Percentiles rank a stretch among this genome's conserved stretches.
Conservation (phyloP, 1,139 yeast species). For the Geotrichum europaeum region DNA sequence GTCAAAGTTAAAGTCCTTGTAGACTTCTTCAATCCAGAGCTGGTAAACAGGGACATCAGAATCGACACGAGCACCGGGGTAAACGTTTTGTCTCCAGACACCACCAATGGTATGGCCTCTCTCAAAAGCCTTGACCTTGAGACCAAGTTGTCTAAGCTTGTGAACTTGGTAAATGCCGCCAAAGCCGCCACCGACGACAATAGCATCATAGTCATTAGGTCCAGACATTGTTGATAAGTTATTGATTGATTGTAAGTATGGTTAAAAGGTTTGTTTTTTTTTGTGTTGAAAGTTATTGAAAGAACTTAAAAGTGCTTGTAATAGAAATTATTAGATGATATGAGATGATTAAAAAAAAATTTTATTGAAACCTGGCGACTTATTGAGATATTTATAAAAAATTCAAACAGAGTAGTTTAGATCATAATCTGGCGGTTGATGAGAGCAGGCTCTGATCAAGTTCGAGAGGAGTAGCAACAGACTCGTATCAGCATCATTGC, state of each 20-base stretch:
- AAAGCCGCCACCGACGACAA: constrained; percentile 48
- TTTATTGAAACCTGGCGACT: not conserved
- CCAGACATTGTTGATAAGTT: constrained; percentile 12
- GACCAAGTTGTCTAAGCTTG: constrained; percentile 36
- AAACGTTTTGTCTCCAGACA: constrained; percentile 49
- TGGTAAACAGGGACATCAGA: constrained; percentile 48
- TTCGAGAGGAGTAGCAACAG: not conserved
- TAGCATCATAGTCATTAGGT: constrained; percentile 26
- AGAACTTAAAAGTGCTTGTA: not conserved
- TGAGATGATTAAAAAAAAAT: not conserved
- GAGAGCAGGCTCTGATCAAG: not conserved
- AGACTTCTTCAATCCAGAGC: constrained; percentile 43
- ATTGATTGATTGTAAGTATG: not conserved
- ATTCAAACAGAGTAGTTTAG: no score
- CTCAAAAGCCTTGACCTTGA: constrained; percentile 38
- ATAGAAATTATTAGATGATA: not conserved
- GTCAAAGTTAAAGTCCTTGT: constrained; percentile 41
- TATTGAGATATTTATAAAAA: not conserved
- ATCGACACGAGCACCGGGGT: constrained; percentile 47
- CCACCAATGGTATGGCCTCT: constrained; percentile 45
- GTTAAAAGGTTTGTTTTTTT: not conserved
- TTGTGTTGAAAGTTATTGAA: not conserved
- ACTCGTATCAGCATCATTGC: no score
- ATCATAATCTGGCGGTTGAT: no score
- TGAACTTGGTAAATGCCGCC: constrained; percentile 40